Evolutionary conservation across 495 filamentous ascomycete species (phyloP).

Genomic region (Neurospora pannonica): DNA sequence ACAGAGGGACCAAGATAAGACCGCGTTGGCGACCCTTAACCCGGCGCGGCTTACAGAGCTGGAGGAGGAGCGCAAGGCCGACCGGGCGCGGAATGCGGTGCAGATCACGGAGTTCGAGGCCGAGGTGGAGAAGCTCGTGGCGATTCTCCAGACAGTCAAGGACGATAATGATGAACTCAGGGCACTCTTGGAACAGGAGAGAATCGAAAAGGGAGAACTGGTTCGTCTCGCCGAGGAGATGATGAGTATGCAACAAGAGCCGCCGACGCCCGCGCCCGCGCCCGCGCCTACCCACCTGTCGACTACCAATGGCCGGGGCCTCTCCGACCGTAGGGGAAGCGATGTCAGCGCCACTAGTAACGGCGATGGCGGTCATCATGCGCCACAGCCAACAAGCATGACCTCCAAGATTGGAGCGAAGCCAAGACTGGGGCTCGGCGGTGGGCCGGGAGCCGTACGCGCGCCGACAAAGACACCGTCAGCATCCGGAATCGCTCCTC

Average conservation of each 20-base stretch:
- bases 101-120: conserved; percentile 51
- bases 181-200: conserved; percentile 60
- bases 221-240: conserved; percentile 90
- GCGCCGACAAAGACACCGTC: background rate
- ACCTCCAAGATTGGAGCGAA: background rate
- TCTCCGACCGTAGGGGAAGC: background rate
- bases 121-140: conserved; percentile 59
- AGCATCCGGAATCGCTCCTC: background rate
- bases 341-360: background rate
- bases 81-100: conserved; percentile 40
- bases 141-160: conserved; percentile 56
- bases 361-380: background rate
- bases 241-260: conserved; percentile 45
- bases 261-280: background rate
- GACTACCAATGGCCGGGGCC: conserved; percentile 6
- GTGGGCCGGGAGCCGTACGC: background rate
- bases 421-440: background rate
- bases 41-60: conserved; percentile 36
- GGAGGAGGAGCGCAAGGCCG: conserved; percentile 39
- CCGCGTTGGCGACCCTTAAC: conserved; percentile 37
- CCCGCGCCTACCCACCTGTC: conserved; percentile 13
- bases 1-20: conserved; percentile 40
- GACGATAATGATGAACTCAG: conserved; percentile 55
- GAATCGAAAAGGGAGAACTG: conserved; percentile 86
- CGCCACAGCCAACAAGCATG: background rate